These are phyloP conservation scores for Castanospermum australe DNA, from an alignment of 306 rosid species.

Conservation along the genomic window DNA sequence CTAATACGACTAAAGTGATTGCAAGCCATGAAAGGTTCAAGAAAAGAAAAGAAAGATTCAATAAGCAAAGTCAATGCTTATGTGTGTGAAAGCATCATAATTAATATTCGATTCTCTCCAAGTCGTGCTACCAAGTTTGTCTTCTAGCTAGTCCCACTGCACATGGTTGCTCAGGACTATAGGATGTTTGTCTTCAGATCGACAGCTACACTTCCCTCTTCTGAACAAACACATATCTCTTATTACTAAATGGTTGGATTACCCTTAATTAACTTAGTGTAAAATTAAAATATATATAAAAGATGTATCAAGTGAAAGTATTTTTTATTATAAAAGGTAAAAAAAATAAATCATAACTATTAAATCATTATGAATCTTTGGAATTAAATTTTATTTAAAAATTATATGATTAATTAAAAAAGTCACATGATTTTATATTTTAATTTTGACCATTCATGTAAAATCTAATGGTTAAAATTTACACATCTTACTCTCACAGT, in stretches of 20 bases:
- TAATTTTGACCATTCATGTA: too few relatives aligned
- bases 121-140: background rate
- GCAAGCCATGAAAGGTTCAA: background rate
- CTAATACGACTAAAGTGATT: background rate
- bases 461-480: too few relatives aligned
- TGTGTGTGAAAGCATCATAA: background rate
- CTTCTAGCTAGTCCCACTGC: background rate
- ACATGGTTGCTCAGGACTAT: background rate
- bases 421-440: too few relatives aligned
- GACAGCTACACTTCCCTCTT: background rate
- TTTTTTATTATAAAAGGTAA: too few relatives aligned
- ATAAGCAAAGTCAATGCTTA: conserved; percentile 14
- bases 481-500: too few relatives aligned
- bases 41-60: background rate
- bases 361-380: too few relatives aligned
- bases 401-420: too few relatives aligned
- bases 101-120: background rate
- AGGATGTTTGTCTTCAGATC: background rate
- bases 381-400: too few relatives aligned
- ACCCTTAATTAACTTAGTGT: background rate
- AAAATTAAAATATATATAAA: too few relatives aligned
- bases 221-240: background rate
- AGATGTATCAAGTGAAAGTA: too few relatives aligned
- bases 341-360: too few relatives aligned
- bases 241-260: background rate